A percentile compares a stretch with the other conserved stretches of the same genome.
Evolutionary conservation across 2,329 filamentous ascomycete species (phyloP).

Genomic region (Leptographium procerum): DNA sequence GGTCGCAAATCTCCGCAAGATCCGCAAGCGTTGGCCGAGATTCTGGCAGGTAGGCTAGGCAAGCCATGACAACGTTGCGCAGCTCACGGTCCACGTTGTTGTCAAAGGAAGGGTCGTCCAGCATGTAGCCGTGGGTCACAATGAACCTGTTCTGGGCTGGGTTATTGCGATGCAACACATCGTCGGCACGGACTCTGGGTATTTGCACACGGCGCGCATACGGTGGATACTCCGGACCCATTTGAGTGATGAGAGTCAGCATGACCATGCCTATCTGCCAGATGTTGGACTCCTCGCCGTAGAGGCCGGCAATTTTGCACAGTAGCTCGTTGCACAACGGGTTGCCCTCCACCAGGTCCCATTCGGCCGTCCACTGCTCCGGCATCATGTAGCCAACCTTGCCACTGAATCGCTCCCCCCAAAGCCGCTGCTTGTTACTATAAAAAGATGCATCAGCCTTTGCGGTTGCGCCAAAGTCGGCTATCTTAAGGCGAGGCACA

Average conservation of each 20-base stretch:
- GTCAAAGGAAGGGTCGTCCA: neutral
- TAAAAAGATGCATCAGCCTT: neutral
- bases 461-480: constrained; percentile 7
- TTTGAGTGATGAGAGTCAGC: constrained; percentile 2
- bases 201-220: neutral
- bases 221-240: neutral
- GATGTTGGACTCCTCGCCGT: constrained; percentile 8
- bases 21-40: constrained; percentile 5
- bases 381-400: constrained; percentile 5
- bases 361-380: constrained; percentile 13
- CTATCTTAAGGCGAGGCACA: constrained; percentile 7
- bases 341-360: constrained; percentile 3
- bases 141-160: neutral
- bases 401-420: constrained; percentile 1
- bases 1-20: neutral
- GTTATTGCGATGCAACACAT: neutral
- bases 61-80: constrained; percentile 6
- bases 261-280: constrained; percentile 9
- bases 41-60: constrained; percentile 5
- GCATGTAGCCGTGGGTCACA: neutral
- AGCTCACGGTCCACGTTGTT: constrained; percentile 1
- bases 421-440: neutral
- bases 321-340: neutral
- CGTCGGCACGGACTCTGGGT: neutral
- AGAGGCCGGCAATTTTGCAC: constrained; percentile 7